Base-by-base conservation (phyloP, 148 eudicot species). In the Rhododendron henanense region DNA sequence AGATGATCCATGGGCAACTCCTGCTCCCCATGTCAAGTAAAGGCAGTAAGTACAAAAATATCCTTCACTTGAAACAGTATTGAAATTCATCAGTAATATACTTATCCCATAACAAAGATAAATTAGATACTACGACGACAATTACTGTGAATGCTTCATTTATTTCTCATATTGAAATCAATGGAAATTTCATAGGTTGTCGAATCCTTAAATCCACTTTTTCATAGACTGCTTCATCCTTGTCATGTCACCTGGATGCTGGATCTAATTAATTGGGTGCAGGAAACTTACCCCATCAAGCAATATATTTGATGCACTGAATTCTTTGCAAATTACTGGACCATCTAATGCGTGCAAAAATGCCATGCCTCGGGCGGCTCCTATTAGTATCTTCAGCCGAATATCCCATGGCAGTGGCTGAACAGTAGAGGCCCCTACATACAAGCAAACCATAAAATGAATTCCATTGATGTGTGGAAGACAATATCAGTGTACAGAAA, bases 341-440 rank as follows among this genome's bases (percentile, higher is more conserved):
- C 88, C 92, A 78, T 93, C 93, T 14, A 92, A 91, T 71, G 93
- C 67, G 55, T 96, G 99, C 76, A 96, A 87, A 87, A 92, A 94
- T 33, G 91, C 92, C 81, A 96, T 74, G 39, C 99, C 99, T 57
- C 94, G 91, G 81, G 98, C 96, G 77, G 98, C 99, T 86, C 98
- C 98, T 31, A 94, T 91, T 37, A 89, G 90, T 57, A 96, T 92
- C 86, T 94, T 94, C 51, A 96, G 90, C 89, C 98, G 90, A 44
- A 91, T 79, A 35, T 87, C 94, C 99, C 98, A 96, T 51, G 96
- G 94, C 53, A 96, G 98, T 80, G 98, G 94, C 87, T 94, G 95
- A 69, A 91, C 96, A 53, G 93, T 82, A 9, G 95, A 91, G 28
- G 95, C 98, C 84, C 96, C 97, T 95, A 85, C 78, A 61, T 51